Evolutionary conservation across 805 yeast species (phyloP).

Genomic region (Starmerella apis): DNA sequence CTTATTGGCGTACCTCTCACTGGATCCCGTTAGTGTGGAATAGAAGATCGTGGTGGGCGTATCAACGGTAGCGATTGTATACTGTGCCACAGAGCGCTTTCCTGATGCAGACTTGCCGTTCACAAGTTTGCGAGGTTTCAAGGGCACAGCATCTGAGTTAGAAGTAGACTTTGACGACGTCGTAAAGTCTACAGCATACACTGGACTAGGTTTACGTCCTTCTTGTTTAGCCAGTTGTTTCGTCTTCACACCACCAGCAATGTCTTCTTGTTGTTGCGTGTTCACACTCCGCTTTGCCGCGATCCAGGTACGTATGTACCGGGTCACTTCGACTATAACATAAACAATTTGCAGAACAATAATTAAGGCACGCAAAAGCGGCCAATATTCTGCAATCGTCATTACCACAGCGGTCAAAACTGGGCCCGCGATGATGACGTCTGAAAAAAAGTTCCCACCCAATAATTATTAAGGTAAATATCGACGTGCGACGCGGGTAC

Average conservation of each 20-base stretch:
- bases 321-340: conserved; percentile 1
- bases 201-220: background rate
- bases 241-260: background rate
- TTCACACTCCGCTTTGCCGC: background rate
- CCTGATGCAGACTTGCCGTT: conserved; percentile 3
- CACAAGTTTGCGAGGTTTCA: conserved; percentile 15
- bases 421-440: background rate
- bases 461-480: conserved; percentile 4
- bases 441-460: conserved; percentile 5
- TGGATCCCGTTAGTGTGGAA: conserved; percentile 77
- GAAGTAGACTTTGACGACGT: conserved; percentile 4
- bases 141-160: conserved; percentile 1
- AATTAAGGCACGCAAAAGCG: conserved; percentile 8
- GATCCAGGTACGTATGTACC: background rate
- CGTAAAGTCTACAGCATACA: conserved; percentile 21
- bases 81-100: background rate
- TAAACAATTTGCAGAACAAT: conserved; percentile 2
- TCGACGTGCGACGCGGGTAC: background rate
- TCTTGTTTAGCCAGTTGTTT: background rate
- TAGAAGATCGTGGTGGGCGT: conserved; percentile 42
- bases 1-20: conserved; percentile 55
- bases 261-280: background rate
- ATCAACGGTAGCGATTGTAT: conserved; percentile 4
- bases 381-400: conserved; percentile 14
- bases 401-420: background rate